Evolutionary conservation across 306 rosid species (phyloP).

Genomic region (Inga leiocalycina): DNA sequence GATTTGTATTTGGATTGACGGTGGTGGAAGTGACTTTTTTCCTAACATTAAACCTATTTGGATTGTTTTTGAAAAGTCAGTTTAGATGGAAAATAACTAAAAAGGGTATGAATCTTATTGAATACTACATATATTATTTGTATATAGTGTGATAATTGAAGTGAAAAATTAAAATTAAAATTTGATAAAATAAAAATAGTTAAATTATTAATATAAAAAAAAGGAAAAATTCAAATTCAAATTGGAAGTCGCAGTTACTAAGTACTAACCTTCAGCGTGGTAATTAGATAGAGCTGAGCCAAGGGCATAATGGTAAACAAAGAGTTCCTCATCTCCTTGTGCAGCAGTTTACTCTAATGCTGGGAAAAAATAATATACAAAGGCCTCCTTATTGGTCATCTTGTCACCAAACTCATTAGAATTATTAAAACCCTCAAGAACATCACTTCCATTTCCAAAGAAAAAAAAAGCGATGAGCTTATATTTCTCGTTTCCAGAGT

Average conservation of each 20-base stretch:
- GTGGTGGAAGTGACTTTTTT: too few relatives aligned
- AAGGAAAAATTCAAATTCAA: too few relatives aligned
- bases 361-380: slow-evolving; percentile 1
- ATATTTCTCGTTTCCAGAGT: slow-evolving; percentile 5
- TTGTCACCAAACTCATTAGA: slow-evolving; percentile 29
- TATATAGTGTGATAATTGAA: too few relatives aligned
- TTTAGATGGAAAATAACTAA: too few relatives aligned
- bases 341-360: background rate
- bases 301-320: slow-evolving; percentile 47
- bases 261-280: background rate
- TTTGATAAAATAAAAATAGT: too few relatives aligned
- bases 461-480: background rate
- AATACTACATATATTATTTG: too few relatives aligned
- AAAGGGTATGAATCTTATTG: too few relatives aligned
- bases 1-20: too few relatives aligned
- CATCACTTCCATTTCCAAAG: background rate
- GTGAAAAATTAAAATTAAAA: too few relatives aligned
- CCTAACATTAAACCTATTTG: too few relatives aligned
- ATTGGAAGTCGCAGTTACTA: background rate
- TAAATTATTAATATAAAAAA: too few relatives aligned
- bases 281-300: background rate
- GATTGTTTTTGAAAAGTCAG: too few relatives aligned
- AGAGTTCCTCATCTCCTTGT: background rate
- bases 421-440: slow-evolving; percentile 21
- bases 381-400: background rate